Percentiles rank a stretch among this genome's conserved stretches.
These are phyloP conservation scores for Cutaneotrichosporon sp. DNA, from an alignment of 1,284 basidiomycete genomes.

Conservation along the genomic window DNA sequence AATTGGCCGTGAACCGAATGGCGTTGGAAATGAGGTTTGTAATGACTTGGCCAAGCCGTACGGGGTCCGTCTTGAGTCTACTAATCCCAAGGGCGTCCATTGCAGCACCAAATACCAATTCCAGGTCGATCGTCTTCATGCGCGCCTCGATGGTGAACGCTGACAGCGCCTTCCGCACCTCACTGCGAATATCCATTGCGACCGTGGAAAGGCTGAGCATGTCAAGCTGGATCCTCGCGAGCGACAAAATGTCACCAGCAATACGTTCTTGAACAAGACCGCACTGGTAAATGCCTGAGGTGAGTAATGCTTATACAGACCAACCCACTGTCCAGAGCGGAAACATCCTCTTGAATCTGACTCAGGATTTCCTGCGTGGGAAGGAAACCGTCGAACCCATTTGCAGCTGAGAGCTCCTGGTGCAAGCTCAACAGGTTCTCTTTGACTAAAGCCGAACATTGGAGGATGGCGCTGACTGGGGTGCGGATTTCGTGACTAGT, in stretches of 20 bases:
- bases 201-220: conserved; percentile 25
- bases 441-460: conserved; percentile 30
- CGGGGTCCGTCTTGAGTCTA: conserved; percentile 30
- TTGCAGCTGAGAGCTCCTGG: conserved; percentile 10
- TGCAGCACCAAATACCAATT: conserved; percentile 18
- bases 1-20: conserved; percentile 26
- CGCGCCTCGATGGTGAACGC: conserved; percentile 26
- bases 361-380: conserved; percentile 22
- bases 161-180: conserved; percentile 26
- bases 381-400: conserved; percentile 4
- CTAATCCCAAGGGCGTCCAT: conserved; percentile 8
- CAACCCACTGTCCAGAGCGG: conserved; percentile 27
- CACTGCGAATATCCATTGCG: conserved; percentile 31
- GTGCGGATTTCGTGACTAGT: conserved; percentile 35
- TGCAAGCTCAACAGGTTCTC: conserved; percentile 28
- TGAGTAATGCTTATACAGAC: conserved; percentile 3
- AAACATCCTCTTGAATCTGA: conserved; percentile 39
- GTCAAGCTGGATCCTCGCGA: conserved; percentile 47
- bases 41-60: conserved; percentile 33
- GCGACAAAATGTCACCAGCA: conserved; percentile 47
- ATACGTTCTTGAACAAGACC: conserved; percentile 49
- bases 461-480: conserved; percentile 31
- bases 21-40: conserved; percentile 31
- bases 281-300: conserved; percentile 29
- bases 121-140: conserved; percentile 22